Conservation (phyloP, 805 yeast species). For the Tetrapisispora arboricola region DNA sequence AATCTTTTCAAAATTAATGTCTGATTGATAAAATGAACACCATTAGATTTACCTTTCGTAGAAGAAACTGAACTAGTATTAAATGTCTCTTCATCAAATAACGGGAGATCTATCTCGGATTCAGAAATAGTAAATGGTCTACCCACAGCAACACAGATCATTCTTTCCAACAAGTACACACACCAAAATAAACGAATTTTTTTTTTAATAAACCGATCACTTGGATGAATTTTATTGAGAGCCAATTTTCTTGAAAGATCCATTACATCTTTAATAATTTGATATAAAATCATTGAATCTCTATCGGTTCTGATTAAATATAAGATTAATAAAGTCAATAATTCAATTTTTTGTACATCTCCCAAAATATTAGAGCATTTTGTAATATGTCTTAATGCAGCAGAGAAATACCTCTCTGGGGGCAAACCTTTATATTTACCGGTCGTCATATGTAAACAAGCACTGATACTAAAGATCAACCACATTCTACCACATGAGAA, state of each 20-base stretch:
- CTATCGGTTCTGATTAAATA: constrained; percentile 52
- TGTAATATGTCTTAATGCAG: constrained; percentile 48
- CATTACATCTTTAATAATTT: constrained; percentile 45
- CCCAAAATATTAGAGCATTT: constrained; percentile 33
- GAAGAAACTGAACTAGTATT: constrained; percentile 14
- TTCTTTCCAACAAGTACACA: constrained; percentile 49
- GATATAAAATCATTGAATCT: constrained; percentile 45
- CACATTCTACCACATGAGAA: constrained; percentile 47
- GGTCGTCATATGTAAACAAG: constrained; percentile 44
- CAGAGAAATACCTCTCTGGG: constrained; percentile 47
- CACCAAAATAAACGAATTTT: constrained; percentile 55
- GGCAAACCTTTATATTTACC: constrained; percentile 47
- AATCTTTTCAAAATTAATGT: constrained; percentile 46
- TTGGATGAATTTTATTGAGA: constrained; percentile 20
- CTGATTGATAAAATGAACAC: constrained; percentile 44
- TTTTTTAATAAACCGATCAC: constrained; percentile 26
- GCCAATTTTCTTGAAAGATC: constrained; percentile 30
- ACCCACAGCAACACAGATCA: constrained; percentile 52
- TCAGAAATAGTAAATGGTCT: constrained; percentile 47
- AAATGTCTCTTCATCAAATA: constrained; percentile 36
- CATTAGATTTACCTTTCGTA: constrained; percentile 11
- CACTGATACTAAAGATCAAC: constrained; percentile 42
- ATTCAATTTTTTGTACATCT: constrained; percentile 40
- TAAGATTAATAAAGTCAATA: constrained; percentile 41
- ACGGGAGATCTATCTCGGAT: constrained; percentile 39